Base-by-base conservation (phyloP, 768 basidiomycete genomes). In the Xerocomellus dryophilus region DNA sequence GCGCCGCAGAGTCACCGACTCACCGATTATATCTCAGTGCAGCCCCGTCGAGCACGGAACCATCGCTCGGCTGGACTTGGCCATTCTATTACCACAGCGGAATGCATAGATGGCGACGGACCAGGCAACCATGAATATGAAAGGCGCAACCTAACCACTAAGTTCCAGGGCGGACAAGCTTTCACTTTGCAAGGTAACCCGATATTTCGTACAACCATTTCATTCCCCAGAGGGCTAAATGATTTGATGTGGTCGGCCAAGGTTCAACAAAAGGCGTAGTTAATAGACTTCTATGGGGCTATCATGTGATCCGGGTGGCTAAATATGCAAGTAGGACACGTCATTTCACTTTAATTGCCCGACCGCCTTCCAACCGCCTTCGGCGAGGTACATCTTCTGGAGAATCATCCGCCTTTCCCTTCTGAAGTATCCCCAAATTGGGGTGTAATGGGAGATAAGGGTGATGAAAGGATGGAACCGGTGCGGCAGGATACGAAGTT, bases 331-430 rank as follows among this genome's bases (percentile, higher is more conserved):
- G 23, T 40, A 63, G 48, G 42, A 47, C 42, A 53, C 50, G 44
- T 71, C 75, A 84, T 66, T 79, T 79, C 62, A 83, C 76, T 70
- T 83, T 84, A 52, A 76, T 76, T 56, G 77, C 71, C 53, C 61
- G 77, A 36, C 83, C 82, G 49, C 78, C 77, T 62, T 84, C 82
- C 42, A 84, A 69, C 53, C 82, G 76, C 64, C 83, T 76, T 61
- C 81, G 71, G 63, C 83, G 76, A 57, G 71, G 66, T 51, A 77
- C 80, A 54, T 76, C 75, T 51, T 76, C 75, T 58, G 65, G 56
- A 35, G 54, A 64, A 45, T 62, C 65, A 45, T 71, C 69, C 34
- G 40, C 47, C 50, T 63, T 60, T 36, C 59, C 65, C 47, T 64
- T 74, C 68, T 76, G 75, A 51, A 73, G 66, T 41, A 71, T 69